Base-by-base conservation (phyloP, 129 eudicot genomes). In the Ambrosia trifida region DNA sequence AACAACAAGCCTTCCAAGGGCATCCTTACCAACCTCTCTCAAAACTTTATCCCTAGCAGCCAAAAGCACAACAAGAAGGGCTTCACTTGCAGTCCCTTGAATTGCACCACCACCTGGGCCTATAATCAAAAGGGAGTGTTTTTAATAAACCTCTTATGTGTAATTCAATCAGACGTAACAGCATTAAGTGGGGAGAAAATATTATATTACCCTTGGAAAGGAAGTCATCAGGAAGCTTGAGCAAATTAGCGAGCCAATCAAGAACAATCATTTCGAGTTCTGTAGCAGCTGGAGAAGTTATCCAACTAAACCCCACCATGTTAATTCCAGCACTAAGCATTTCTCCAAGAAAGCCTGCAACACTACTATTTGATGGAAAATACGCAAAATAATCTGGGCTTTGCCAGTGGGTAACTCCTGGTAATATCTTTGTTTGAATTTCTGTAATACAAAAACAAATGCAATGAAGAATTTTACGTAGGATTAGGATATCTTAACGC, bases 241-340 rank as follows among this genome's bases (percentile, higher is more conserved):
- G 97, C 50, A 93, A 68, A 75, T 87, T 90, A 59, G 93, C 97
- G 57, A 94, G 99, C 99, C 99, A 94, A 81, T 94, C 99, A 47
- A 94, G 76, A 72, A 94, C 97, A 56, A 87, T 85, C 91, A 90
- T 84, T 81, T 94, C 99, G 17, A 94, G 99, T 78, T 94, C 97
- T 3, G 97, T 94, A 20, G 99, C 97, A 58, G 99, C 99, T 17
- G 97, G 99, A 79, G 97, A 94, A 52, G 93, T 94, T 79, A 90
- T 83, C 99, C 99, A 94, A 79, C 96, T 94, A 79, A 94, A 94
- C 9, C 99, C 99, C 33, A 94, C 99, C 89, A 94, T 94, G 86
- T 87, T 94, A 69, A 94, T 83, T 53, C 87, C 99, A 14, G 93
- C 99, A 85, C 99, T 90, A 12, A 94, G 87, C 97, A 94, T 94